These are phyloP conservation scores for Clonostachys solani DNA, from an alignment of 2,329 filamentous ascomycete species.

Conservation along the genomic window DNA sequence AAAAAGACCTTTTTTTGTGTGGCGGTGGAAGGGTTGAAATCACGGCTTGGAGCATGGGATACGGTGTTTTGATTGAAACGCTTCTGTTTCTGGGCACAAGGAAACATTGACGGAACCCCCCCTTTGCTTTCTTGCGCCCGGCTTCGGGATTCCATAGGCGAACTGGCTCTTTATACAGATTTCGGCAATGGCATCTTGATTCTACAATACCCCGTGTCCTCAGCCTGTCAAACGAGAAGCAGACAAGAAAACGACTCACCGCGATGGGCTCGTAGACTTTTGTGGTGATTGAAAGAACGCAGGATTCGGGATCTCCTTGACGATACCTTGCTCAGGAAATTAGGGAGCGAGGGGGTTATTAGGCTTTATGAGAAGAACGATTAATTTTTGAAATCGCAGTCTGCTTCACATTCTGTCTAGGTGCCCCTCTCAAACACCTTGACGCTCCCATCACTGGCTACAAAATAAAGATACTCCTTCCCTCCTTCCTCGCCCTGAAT, in stretches of 20 bases:
- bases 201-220: background rate
- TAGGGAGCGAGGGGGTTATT: too few relatives aligned
- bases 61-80: constrained; percentile 1
- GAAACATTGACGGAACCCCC: background rate
- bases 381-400: too few relatives aligned
- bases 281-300: too few relatives aligned
- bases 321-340: too few relatives aligned
- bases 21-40: background rate
- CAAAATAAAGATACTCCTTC: constrained; percentile 78
- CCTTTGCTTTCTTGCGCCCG: background rate
- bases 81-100: background rate
- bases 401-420: constrained; percentile 7
- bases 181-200: background rate
- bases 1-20: background rate
- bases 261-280: too few relatives aligned
- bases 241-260: too few relatives aligned
- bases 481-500: constrained; percentile 59
- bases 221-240: background rate
- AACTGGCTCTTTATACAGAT: background rate
- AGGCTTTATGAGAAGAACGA: too few relatives aligned
- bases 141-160: background rate
- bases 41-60: constrained; percentile 2
- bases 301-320: too few relatives aligned
- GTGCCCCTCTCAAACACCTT: constrained; percentile 78
- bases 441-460: constrained; percentile 73